phyloP scores from a whole-genome alignment of 2,329 filamentous ascomycete genomes.

The Teratosphaeria nubilosa region DNA sequence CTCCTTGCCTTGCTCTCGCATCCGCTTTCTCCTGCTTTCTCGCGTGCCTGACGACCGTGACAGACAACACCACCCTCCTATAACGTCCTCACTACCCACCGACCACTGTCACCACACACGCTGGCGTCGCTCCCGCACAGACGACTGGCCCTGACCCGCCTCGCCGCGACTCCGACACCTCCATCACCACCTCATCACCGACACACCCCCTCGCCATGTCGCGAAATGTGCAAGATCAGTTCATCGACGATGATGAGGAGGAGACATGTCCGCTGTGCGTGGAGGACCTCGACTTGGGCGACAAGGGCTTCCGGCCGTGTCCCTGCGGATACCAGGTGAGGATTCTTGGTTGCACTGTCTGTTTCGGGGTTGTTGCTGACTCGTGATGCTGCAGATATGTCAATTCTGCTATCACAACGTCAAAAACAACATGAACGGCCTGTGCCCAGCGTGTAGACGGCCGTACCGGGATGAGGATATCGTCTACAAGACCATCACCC shows the following conservation, averaged over 20 bases:
- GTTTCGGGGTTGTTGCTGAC: neutral
- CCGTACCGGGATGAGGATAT: constrained; percentile 96
- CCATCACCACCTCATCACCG: neutral
- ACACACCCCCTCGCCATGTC: constrained; percentile 31
- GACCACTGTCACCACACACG: neutral
- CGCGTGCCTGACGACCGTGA: neutral
- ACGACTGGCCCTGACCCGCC: neutral
- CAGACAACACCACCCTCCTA: no score
- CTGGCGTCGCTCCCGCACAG: neutral
- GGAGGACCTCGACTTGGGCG: constrained; percentile 95
- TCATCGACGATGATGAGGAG: constrained; percentile 45
- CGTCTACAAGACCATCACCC: constrained; percentile 88
- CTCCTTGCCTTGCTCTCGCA: neutral
- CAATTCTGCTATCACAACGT: constrained; percentile 99
- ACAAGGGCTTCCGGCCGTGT: constrained; percentile 93
- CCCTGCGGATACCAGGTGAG: constrained; percentile 94
- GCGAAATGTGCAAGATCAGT: constrained; percentile 41
- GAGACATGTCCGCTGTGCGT: constrained; percentile 83
- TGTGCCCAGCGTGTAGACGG: constrained; percentile 93
- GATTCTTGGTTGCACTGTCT: neutral
- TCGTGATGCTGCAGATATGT: constrained; percentile 61
- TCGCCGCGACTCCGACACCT: neutral
- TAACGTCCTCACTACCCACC: neutral
- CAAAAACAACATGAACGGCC: constrained; percentile 92
- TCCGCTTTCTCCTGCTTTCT: neutral